phyloP scores from a whole-genome alignment of 2,329 filamentous ascomycete genomes.

The Epichloe scottii region DNA sequence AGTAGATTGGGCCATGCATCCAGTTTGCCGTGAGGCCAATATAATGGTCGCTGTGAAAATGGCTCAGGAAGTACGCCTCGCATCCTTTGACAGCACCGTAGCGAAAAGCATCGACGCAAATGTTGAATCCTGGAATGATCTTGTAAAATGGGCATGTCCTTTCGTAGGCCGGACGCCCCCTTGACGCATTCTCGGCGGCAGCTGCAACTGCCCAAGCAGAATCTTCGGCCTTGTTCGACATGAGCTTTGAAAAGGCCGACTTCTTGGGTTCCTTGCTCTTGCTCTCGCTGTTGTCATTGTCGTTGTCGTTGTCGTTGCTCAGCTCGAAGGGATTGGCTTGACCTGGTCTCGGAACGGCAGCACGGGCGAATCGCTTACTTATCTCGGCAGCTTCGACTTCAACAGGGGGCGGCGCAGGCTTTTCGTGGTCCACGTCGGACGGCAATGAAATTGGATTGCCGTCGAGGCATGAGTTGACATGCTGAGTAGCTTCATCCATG shows the following conservation, averaged over 20 bases:
- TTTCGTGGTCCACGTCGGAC: conserved; percentile 17
- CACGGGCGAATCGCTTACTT: conserved; percentile 51
- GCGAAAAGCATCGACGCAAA: conserved; percentile 90
- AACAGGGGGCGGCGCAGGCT: conserved; percentile 5
- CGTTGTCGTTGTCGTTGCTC: conserved; percentile 17
- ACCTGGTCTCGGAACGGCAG: conserved; percentile 61
- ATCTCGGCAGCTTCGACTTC: conserved; percentile 26
- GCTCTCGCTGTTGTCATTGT: conserved; percentile 18
- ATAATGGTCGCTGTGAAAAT: conserved; percentile 98
- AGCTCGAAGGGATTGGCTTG: conserved; percentile 68
- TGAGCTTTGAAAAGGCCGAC: conserved; percentile 84
- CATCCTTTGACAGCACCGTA: conserved; percentile 90
- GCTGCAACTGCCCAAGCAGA: conserved; percentile 81
- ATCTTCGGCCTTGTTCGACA: conserved; percentile 86
- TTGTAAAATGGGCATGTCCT: conserved; percentile 98
- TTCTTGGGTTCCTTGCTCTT: conserved; percentile 22
- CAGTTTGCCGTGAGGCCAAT: conserved; percentile 79
- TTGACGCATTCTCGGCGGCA: conserved; percentile 60
- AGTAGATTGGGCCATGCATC: conserved; percentile 92
- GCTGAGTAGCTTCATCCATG: conserved; percentile 57
- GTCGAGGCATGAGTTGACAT: conserved; percentile 91
- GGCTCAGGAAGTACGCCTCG: conserved; percentile 89
- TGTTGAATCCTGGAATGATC: conserved; percentile 83
- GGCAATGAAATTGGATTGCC: conserved; percentile 55
- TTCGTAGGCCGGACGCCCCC: conserved; percentile 76